phyloP scores from a whole-genome alignment of 2,329 filamentous ascomycete genomes.

The Calonectria multiphialidica region DNA sequence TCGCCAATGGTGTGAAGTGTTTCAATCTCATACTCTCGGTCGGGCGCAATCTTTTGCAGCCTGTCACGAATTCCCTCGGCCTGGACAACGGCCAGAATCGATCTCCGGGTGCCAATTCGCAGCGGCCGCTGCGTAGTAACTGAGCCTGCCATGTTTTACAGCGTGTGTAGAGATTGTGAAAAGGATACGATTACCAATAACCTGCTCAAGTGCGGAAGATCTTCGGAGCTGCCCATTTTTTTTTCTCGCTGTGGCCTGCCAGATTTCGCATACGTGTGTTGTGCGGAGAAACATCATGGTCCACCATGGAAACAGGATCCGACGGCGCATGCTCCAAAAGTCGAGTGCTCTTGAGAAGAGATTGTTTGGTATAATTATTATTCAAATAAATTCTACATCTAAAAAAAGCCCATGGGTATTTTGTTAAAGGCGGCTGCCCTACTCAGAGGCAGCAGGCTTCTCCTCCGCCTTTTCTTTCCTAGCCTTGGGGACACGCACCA shows the following conservation, averaged over 20 bases:
- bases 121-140: background rate
- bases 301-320: no score
- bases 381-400: no score
- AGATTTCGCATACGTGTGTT: no score
- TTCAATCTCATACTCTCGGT: conserved; percentile 75
- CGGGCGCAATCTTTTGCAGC: conserved; percentile 74
- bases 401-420: no score
- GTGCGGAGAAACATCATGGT: no score
- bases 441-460: background rate
- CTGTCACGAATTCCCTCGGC: conserved; percentile 79
- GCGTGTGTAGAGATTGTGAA: background rate
- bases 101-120: conserved; percentile 83
- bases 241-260: no score
- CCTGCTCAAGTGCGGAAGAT: no score
- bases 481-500: background rate
- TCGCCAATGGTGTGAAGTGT: conserved; percentile 78
- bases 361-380: no score
- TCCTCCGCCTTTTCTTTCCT: background rate
- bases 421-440: no score
- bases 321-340: no score
- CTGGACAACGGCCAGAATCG: conserved; percentile 86
- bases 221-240: no score
- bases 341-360: no score
- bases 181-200: background rate
- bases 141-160: background rate